These are phyloP conservation scores for Lizonia empirigonia DNA, from an alignment of 2,329 filamentous ascomycete species.

Conservation along the genomic window DNA sequence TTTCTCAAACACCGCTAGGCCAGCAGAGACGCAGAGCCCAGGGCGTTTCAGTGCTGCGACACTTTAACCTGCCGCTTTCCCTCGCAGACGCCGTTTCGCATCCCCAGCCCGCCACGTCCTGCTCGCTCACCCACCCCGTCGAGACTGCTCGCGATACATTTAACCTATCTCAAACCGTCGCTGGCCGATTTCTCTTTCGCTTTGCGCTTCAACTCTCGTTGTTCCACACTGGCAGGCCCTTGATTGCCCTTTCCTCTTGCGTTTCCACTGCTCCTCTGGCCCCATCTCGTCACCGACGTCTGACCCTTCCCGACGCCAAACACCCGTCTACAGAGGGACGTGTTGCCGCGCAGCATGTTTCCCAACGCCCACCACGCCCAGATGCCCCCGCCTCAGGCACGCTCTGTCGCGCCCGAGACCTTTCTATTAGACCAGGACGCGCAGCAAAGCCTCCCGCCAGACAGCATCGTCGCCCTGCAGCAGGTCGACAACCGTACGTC, in stretches of 20 bases:
- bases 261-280: constrained; percentile 17
- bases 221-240: constrained; percentile 48
- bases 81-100: constrained; percentile 48
- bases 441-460: constrained; percentile 92
- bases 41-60: constrained; percentile 47
- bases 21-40: constrained; percentile 31
- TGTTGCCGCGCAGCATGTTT: constrained; percentile 55
- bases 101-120: constrained; percentile 36
- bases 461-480: constrained; percentile 95
- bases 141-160: constrained; percentile 46
- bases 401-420: constrained; percentile 82
- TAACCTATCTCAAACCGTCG: constrained; percentile 46
- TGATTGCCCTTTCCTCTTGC: constrained; percentile 37
- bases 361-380: constrained; percentile 65
- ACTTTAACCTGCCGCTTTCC: constrained; percentile 49
- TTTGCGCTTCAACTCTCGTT: constrained; percentile 46
- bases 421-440: constrained; percentile 98
- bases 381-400: constrained; percentile 82
- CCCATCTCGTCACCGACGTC: constrained; percentile 29
- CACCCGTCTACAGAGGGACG: constrained; percentile 37
- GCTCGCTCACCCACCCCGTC: constrained; percentile 33
- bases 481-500: constrained; percentile 95
- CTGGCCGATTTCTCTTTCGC: constrained; percentile 43
- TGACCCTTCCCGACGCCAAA: constrained; percentile 37
- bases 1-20: constrained; percentile 44